Conservation (phyloP, 345 rosid genomes). For the Euphorbia peplus region DNA sequence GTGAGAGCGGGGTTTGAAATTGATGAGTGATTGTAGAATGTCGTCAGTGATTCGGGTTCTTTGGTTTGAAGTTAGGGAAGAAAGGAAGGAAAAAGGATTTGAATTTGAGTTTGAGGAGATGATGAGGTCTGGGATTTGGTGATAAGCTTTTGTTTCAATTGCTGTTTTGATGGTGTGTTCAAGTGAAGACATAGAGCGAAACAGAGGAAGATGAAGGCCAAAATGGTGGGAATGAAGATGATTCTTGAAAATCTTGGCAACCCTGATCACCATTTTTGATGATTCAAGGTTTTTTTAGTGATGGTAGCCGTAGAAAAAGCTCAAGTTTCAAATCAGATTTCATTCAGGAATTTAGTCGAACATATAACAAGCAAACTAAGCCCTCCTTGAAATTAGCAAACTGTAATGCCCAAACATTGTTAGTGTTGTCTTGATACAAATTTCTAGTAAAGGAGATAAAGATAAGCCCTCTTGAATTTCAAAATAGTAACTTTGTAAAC, state of each 20-base stretch:
- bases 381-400: background rate
- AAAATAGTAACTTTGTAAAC: too few relatives aligned
- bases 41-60: slow-evolving; percentile 53
- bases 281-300: background rate
- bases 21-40: slow-evolving; percentile 56
- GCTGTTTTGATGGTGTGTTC: slow-evolving; percentile 52
- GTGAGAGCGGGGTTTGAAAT: slow-evolving; percentile 54
- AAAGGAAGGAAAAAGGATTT: slow-evolving; percentile 65
- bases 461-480: too few relatives aligned
- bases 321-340: background rate
- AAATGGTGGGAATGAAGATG: background rate
- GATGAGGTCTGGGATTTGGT: slow-evolving; percentile 58
- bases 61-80: slow-evolving; percentile 37
- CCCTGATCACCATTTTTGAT: background rate
- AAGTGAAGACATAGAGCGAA: slow-evolving; percentile 36
- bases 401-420: too few relatives aligned
- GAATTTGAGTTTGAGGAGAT: slow-evolving; percentile 38
- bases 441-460: too few relatives aligned
- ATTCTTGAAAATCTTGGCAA: background rate
- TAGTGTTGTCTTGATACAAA: too few relatives aligned
- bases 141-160: slow-evolving; percentile 53
- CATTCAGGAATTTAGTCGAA: slow-evolving; percentile 4
- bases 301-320: background rate
- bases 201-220: background rate
- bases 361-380: background rate